phyloP scores from a whole-genome alignment of 345 rosid species.

The Theobroma cacao region DNA sequence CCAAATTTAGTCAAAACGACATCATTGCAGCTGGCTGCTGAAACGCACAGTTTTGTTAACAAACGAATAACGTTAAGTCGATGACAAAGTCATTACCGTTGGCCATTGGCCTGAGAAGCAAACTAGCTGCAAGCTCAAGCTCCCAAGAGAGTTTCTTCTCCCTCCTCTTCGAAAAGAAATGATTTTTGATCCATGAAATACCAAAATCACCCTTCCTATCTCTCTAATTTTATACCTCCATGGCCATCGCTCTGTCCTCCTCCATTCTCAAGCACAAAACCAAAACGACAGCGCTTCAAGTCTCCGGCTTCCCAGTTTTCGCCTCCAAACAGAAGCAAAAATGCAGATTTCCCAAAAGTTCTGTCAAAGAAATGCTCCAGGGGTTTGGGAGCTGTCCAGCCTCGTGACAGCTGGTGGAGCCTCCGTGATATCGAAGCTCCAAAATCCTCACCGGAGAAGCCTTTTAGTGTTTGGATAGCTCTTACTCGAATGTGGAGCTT shows the following conservation, averaged over 20 bases:
- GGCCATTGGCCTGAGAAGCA: background rate
- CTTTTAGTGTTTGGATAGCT: conserved; percentile 29
- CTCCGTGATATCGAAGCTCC: conserved; percentile 18
- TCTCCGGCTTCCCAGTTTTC: background rate
- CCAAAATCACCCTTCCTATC: background rate
- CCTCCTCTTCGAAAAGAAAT: background rate
- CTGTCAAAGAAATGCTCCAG: background rate
- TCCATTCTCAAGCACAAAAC: background rate
- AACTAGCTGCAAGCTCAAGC: background rate
- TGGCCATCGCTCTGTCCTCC: background rate
- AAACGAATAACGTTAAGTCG: background rate
- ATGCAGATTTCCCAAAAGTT: background rate
- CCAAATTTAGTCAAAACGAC: too few species aligned
- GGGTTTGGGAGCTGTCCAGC: background rate
- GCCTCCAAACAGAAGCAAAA: background rate
- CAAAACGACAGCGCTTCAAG: background rate
- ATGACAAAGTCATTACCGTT: background rate
- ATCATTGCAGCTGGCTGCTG: too few species aligned
- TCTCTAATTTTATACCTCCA: background rate
- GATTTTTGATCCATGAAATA: background rate
- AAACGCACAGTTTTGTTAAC: background rate
- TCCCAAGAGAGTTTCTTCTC: background rate
- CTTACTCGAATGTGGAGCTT: conserved; percentile 43
- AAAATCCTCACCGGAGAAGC: conserved; percentile 8
- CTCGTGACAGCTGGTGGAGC: conserved; percentile 37